Base-by-base conservation (phyloP, 768 basidiomycete genomes). In the Astraeus odoratus region DNA sequence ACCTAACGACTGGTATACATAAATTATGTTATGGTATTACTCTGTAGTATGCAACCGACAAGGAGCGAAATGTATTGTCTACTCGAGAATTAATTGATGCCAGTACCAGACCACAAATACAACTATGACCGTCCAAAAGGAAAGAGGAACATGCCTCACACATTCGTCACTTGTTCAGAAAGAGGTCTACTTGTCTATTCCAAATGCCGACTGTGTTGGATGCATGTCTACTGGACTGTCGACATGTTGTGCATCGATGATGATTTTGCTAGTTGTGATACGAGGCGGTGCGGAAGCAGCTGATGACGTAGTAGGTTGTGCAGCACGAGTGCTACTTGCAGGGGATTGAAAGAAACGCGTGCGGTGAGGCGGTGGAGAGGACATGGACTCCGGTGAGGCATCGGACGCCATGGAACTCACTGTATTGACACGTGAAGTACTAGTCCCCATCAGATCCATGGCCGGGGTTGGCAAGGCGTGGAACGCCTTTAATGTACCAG, bases 401-500 rank as follows among this genome's bases (percentile, higher is more conserved):
- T 55, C 51, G 16, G 60, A 56, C 10, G 53, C 43, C 4, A 24
- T 29, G 1, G 62, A 58, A 27, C 66, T 63, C 48, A 57, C 48
- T n/a, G 69, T 68, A 29, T 51, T 57, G 26, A 55, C 46, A 25
- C 65, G 61, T 30, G 62, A 55, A 13, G 59, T 27, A 6, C 8
- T 46, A 0, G 49, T 26, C n/a, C 51, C 29, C 6, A 39, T 43
- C 36, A 69, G 59, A 50, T 71, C 65, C 41, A 72, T 64, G 6
- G 56, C 50, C 6, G 73, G 73, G 0, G 67, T 67, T 2, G 68
- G 70, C 2, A 75, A 57, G 7, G 69, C 65, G 37, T 75, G 72
- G 43, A 75, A 75, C 9, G 65, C 57, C 30, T 69, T 70, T 7
- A 74, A 57, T 6, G 68, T 64, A 12, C 31, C 47, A 19, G 63